Base-by-base conservation (phyloP, 371 early-diverging fungal genomes). In the Mucor mucedo region DNA sequence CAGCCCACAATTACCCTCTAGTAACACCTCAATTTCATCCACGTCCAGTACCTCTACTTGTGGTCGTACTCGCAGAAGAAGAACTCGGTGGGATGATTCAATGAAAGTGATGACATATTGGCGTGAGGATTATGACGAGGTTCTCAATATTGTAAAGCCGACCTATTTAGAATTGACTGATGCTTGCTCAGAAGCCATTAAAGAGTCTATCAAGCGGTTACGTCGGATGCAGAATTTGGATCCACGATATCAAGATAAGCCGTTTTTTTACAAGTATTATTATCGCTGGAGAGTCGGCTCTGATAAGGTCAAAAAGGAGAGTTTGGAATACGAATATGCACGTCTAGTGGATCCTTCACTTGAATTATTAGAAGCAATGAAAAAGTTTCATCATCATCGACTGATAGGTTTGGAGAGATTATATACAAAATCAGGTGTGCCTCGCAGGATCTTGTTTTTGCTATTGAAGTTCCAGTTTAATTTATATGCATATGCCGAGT, bases 391-490 rank as follows among this genome's bases (percentile, higher is more conserved):
- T 16, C 42, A 64, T 8, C 69, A 69, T 40, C 73, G 81, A 7
- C 54, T 81, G 4, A 27, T 52, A 0, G 78, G 78, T 6, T 65
- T 81, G 3, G 60, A 75, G 2, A 61, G 54, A 10, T 61, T 81
- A 0, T 76, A 66, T 21, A 66, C 65, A 4, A 58, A 63, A 32
- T 44, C 62, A 11, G 70, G 73, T 11, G 58, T 65, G 0, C 81
- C 81, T 5, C 62, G 73, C 11, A 70, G 81, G 3, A 70, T 76
- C n/a, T 52, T 81, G 27, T 76, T 81, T 35, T 16, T 81, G 30
- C 35, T 81, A 5, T 53, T 78, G 14, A 68, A 71, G 14, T 81
- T 78, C 59, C 81, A 81, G 30, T 81, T 72, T 53, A 75, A 78
- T 42, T 41, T 81, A 21, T 73, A 78, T n/a, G 48, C 63, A 2